Evolutionary conservation across 129 eudicot species (phyloP).

Genomic region (Pittosporum tobira): DNA sequence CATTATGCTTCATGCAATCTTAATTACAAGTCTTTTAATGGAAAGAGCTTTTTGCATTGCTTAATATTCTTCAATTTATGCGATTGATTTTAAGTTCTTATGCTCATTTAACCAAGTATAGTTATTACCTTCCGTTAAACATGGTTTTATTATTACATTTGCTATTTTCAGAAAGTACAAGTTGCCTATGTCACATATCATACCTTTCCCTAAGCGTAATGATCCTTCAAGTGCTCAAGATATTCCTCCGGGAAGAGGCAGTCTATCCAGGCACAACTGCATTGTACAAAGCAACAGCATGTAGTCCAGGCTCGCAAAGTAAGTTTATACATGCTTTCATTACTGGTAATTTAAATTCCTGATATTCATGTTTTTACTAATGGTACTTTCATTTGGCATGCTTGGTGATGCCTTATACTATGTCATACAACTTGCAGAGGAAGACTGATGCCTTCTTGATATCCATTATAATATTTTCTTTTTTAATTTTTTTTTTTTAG

Average conservation of each 20-base stretch:
- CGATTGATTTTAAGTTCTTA: neutral
- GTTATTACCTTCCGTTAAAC: neutral
- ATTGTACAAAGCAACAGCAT: constrained; percentile 87
- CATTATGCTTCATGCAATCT: no score
- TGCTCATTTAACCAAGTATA: neutral
- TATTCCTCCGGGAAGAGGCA: constrained; percentile 73
- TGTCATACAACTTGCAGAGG: constrained; percentile 34
- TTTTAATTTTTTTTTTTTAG: no score
- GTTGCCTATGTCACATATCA: constrained; percentile 74
- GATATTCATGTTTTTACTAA: constrained; percentile 16
- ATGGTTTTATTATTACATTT: neutral
- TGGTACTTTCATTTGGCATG: constrained; percentile 16
- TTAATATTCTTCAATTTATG: neutral
- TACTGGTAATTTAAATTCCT: neutral
- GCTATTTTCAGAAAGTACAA: constrained; percentile 55
- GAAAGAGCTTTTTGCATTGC: no score
- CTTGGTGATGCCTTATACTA: constrained; percentile 10
- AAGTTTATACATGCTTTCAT: constrained; percentile 6
- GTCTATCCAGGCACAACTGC: constrained; percentile 93
- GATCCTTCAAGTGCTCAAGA: constrained; percentile 75
- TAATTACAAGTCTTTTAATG: no score
- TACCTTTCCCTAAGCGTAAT: constrained; percentile 66
- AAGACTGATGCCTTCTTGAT: constrained; percentile 47
- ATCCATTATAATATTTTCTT: no score
- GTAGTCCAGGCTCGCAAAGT: constrained; percentile 91